These are phyloP conservation scores for Cercospora sesami DNA, from an alignment of 2,329 filamentous ascomycete species.

Conservation along the genomic window DNA sequence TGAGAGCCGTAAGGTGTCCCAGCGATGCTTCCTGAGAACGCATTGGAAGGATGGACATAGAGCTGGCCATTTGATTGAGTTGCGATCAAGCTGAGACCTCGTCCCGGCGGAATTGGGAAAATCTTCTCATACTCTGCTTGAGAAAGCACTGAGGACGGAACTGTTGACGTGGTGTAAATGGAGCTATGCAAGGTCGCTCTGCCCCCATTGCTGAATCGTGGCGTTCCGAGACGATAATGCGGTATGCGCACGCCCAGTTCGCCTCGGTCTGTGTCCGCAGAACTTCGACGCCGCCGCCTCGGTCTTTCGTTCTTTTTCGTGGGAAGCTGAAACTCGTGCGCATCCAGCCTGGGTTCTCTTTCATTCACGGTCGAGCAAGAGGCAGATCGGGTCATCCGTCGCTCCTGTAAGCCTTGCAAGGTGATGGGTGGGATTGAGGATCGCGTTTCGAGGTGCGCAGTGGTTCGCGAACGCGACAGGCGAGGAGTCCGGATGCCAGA, in stretches of 20 bases:
- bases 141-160: slow-evolving; percentile 63
- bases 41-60: slow-evolving; percentile 27
- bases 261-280: slow-evolving; percentile 31
- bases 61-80: slow-evolving; percentile 19
- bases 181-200: slow-evolving; percentile 78
- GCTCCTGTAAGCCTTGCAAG: slow-evolving; percentile 25
- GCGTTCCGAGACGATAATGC: slow-evolving; percentile 78
- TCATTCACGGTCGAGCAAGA: slow-evolving; percentile 76
- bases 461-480: slow-evolving; percentile 16
- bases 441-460: slow-evolving; percentile 8
- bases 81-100: slow-evolving; percentile 23
- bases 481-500: slow-evolving; percentile 34
- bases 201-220: slow-evolving; percentile 73
- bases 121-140: slow-evolving; percentile 42
- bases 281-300: slow-evolving; percentile 32
- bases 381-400: slow-evolving; percentile 56
- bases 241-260: slow-evolving; percentile 59
- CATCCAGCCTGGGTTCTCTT: slow-evolving; percentile 41
- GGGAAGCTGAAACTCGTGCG: slow-evolving; percentile 31
- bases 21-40: slow-evolving; percentile 14
- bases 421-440: slow-evolving; percentile 21
- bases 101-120: slow-evolving; percentile 45
- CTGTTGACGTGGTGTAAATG: slow-evolving; percentile 66
- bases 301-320: slow-evolving; percentile 30
- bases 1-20: slow-evolving; percentile 16